Evolutionary conservation across 23 red algal genomes (phyloP).

Genomic region (Chondrus crispus): DNA sequence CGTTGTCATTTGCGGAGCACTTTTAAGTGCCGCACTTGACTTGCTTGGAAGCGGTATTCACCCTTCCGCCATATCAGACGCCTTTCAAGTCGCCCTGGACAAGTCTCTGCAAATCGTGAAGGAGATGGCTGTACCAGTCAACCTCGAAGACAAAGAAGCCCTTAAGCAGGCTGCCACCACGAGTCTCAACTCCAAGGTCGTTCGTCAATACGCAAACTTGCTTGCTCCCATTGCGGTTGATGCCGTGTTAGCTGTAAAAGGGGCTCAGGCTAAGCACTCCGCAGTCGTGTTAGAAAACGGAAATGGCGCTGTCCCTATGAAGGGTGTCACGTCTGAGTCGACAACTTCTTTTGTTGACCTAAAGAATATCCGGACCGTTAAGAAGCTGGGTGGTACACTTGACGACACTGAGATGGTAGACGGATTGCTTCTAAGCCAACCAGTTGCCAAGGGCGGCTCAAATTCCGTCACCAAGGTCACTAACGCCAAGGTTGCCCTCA

Average conservation of each 20-base stretch:
- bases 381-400: slow-evolving; percentile 92
- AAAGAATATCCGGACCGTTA: slow-evolving; percentile 88
- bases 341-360: slow-evolving; percentile 81
- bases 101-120: slow-evolving; percentile 71
- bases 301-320: background rate
- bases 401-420: slow-evolving; percentile 87
- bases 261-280: background rate
- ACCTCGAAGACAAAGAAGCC: slow-evolving; percentile 69
- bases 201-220: slow-evolving; percentile 84
- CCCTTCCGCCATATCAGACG: slow-evolving; percentile 83
- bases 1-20: slow-evolving; percentile 86
- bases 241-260: slow-evolving; percentile 78
- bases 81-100: slow-evolving; percentile 68
- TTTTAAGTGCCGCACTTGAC: slow-evolving; percentile 73
- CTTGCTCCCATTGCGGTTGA: slow-evolving; percentile 97
- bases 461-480: slow-evolving; percentile 62
- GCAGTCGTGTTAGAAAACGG: background rate
- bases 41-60: slow-evolving; percentile 89
- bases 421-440: slow-evolving; percentile 84
- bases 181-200: slow-evolving; percentile 92
- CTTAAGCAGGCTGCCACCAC: slow-evolving; percentile 89
- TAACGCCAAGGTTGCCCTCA: slow-evolving; percentile 89
- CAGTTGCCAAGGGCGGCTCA: slow-evolving; percentile 60
- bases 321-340: background rate
- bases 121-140: slow-evolving; percentile 81